Percentiles rank a stretch among this genome's conserved stretches.
Evolutionary conservation across 108 stramenopile species (phyloP).

Genomic region (Aurantiochytrium sp.): DNA sequence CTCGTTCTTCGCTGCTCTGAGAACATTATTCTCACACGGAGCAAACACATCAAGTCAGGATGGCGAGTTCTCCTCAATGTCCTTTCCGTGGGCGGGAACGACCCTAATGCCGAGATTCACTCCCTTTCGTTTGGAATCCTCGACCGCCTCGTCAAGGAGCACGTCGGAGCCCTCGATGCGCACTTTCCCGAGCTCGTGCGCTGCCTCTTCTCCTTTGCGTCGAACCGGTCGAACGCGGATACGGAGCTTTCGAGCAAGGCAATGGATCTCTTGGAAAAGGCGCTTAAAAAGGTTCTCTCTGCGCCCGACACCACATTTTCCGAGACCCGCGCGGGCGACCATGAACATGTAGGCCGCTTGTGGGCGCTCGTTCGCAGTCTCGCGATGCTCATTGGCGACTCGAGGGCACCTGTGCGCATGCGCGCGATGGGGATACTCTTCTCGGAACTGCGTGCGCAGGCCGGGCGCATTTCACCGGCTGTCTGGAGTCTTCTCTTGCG

Average conservation of each 20-base stretch:
- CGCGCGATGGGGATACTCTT: conserved; percentile 30
- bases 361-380: conserved; percentile 92
- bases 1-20: conserved; percentile 84
- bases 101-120: conserved; percentile 63
- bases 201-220: conserved; percentile 74
- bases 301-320: conserved; percentile 48
- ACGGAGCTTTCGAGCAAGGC: conserved; percentile 54
- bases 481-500: background rate
- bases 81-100: conserved; percentile 70
- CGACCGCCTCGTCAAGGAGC: conserved; percentile 28
- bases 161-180: conserved; percentile 47
- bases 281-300: conserved; percentile 48
- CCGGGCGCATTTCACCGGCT: background rate
- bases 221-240: conserved; percentile 50
- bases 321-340: background rate
- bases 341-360: conserved; percentile 19
- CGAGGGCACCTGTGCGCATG: conserved; percentile 49
- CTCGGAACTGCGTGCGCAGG: conserved; percentile 13
- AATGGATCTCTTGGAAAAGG: conserved; percentile 61
- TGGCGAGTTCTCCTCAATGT: conserved; percentile 85
- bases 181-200: conserved; percentile 82
- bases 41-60: conserved; percentile 72
- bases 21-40: conserved; percentile 69
- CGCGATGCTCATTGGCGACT: conserved; percentile 69
- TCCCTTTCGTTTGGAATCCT: conserved; percentile 45